Percentiles rank a stretch among this genome's conserved stretches.
Evolutionary conservation across 306 rosid species (phyloP).

Genomic region (Dalbergia oliveri): DNA sequence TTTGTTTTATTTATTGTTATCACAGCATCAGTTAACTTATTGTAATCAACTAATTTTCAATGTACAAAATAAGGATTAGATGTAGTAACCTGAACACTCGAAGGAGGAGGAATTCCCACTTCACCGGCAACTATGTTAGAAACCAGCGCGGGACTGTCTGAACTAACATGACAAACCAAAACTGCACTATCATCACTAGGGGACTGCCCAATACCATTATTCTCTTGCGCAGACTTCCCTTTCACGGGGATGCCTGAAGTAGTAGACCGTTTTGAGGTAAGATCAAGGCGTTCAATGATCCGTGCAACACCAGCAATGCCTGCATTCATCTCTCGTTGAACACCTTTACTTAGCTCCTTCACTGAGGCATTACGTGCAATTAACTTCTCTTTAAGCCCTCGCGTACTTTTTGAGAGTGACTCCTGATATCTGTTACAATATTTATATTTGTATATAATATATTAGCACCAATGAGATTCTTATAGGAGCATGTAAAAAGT

Average conservation of each 20-base stretch:
- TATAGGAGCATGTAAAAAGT: not conserved
- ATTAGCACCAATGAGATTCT: slow-evolving; percentile 14
- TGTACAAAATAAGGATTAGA: not conserved
- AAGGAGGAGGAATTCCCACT: slow-evolving; percentile 42
- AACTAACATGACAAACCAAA: slow-evolving; percentile 44
- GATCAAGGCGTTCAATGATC: slow-evolving; percentile 79
- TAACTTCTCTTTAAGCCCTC: slow-evolving; percentile 76
- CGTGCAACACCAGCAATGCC: slow-evolving; percentile 79
- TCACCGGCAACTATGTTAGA: slow-evolving; percentile 24
- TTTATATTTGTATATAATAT: not conserved
- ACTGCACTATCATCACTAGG: slow-evolving; percentile 38
- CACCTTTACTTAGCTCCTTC: slow-evolving; percentile 81
- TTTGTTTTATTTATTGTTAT: not conserved
- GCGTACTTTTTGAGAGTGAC: slow-evolving; percentile 68
- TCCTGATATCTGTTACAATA: slow-evolving; percentile 68
- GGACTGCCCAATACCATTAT: slow-evolving; percentile 47
- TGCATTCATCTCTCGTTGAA: slow-evolving; percentile 81
- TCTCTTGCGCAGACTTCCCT: slow-evolving; percentile 68
- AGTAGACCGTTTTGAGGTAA: slow-evolving; percentile 63
- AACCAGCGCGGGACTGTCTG: slow-evolving; percentile 43
- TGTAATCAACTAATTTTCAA: not conserved
- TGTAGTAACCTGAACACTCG: slow-evolving; percentile 53
- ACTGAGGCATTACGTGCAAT: slow-evolving; percentile 73
- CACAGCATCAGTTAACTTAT: too few relatives aligned
- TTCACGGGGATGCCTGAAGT: slow-evolving; percentile 53